Evolutionary conservation across 768 basidiomycete genomes (phyloP).

Genomic region (Guyanaporus albipodus): DNA sequence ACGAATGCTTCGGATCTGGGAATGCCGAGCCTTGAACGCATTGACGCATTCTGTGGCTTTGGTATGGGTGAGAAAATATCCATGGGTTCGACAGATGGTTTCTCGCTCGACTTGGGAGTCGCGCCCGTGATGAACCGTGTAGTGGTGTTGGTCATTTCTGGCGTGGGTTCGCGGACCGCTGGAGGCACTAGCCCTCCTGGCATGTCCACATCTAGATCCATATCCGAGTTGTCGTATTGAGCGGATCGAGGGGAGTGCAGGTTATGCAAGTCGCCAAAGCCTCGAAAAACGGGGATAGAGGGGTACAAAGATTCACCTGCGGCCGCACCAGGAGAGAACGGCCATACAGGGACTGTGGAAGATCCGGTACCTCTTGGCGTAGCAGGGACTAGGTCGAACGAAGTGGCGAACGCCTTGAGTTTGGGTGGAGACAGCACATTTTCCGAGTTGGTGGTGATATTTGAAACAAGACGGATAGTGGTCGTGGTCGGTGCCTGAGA

Average conservation of each 20-base stretch:
- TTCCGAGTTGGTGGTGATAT: conserved; percentile 19
- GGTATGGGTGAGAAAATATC: conserved; percentile 43
- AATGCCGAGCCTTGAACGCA: conserved; percentile 21
- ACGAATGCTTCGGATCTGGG: conserved; percentile 51
- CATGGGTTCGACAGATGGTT: conserved; percentile 28
- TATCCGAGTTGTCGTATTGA: conserved; percentile 28
- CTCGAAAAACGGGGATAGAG: conserved; percentile 33
- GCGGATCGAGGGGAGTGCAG: conserved; percentile 9
- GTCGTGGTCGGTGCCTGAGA: conserved; percentile 45
- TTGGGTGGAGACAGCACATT: conserved; percentile 49
- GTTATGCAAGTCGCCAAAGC: conserved; percentile 24
- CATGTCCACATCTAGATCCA: conserved; percentile 35
- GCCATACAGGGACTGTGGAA: conserved; percentile 35
- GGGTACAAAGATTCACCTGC: conserved; percentile 37
- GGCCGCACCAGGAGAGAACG: conserved; percentile 33
- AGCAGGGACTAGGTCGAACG: conserved; percentile 62
- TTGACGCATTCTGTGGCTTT: conserved; percentile 15
- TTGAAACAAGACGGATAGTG: conserved; percentile 46
- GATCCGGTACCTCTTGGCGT: conserved; percentile 39
- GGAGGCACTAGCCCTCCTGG: conserved; percentile 32
- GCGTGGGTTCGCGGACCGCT: conserved; percentile 18
- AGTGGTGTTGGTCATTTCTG: conserved; percentile 10
- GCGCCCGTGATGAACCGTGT: conserved; percentile 22
- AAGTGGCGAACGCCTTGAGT: conserved; percentile 61
- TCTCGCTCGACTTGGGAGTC: conserved; percentile 25